Percentiles rank a stretch among this genome's conserved stretches.
phyloP scores from a whole-genome alignment of 75 land plant genomes.

The Pinus taeda region DNA sequence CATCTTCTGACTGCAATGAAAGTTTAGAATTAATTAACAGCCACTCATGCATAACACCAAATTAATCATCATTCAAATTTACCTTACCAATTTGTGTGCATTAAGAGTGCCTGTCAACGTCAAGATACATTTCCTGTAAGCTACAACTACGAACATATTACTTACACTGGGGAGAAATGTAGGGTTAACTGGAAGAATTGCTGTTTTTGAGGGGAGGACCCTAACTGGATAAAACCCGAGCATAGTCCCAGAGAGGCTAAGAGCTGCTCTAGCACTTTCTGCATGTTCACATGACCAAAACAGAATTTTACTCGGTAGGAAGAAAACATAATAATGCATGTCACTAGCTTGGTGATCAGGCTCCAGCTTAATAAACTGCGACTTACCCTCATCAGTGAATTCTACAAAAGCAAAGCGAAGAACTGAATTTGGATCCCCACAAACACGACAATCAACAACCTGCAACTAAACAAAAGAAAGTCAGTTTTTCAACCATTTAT shows the following conservation, averaged over 20 bases:
- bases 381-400: constrained; percentile 45
- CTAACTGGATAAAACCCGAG: constrained; percentile 47
- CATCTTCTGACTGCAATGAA: constrained; percentile 60
- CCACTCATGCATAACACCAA: background rate
- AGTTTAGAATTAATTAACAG: background rate
- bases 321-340: background rate
- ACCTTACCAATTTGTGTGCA: background rate
- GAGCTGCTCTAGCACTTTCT: constrained; percentile 45
- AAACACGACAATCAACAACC: constrained; percentile 70
- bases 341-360: background rate
- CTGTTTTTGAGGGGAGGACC: constrained; percentile 53
- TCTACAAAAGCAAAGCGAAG: constrained; percentile 56
- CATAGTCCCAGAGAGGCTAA: constrained; percentile 41
- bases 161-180: constrained; percentile 46
- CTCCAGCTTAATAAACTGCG: background rate
- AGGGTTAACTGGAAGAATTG: constrained; percentile 51
- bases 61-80: background rate
- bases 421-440: constrained; percentile 71
- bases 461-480: constrained; percentile 11
- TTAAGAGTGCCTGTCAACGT: too few relatives aligned
- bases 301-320: background rate
- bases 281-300: background rate
- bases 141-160: background rate
- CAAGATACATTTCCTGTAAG: too few relatives aligned
- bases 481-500: background rate